Evolutionary conservation across 441 rosid genomes (phyloP).

Genomic region (Gossypium laxum): DNA sequence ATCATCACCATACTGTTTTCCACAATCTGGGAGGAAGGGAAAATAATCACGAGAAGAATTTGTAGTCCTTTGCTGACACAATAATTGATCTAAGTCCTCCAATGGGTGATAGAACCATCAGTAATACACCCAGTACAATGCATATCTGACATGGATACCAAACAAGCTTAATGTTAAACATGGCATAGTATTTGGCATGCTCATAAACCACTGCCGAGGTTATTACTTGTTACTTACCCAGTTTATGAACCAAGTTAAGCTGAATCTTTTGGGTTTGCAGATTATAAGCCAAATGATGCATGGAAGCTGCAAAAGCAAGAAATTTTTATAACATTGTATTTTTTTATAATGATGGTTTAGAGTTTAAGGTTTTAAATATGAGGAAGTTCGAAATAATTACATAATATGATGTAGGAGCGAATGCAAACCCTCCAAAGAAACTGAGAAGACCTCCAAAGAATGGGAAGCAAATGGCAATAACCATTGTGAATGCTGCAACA

Average conservation of each 20-base stretch:
- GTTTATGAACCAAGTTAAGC: conserved; percentile 55
- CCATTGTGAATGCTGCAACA: conserved; percentile 62
- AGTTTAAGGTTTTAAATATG: neutral
- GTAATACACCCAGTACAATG: conserved; percentile 45
- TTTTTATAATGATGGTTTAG: no score
- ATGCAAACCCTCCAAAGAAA: conserved; percentile 83
- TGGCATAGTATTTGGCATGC: no score
- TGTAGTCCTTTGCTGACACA: conserved; percentile 37
- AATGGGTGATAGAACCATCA: conserved; percentile 58
- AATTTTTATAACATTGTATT: neutral
- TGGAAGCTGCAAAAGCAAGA: conserved; percentile 44
- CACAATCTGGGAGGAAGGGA: neutral
- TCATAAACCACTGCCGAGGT: neutral
- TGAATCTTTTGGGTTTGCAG: conserved; percentile 51
- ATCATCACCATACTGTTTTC: neutral
- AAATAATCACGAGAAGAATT: conserved; percentile 48
- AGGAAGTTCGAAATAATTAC: conserved; percentile 25
- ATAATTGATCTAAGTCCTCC: conserved; percentile 65
- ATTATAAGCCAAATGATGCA: conserved; percentile 63
- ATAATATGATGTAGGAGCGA: conserved; percentile 68
- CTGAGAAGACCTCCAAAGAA: conserved; percentile 74
- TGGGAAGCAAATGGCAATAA: conserved; percentile 49
- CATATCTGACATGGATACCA: conserved; percentile 36
- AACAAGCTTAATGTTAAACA: neutral
- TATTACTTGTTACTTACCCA: conserved; percentile 37